Percentiles rank a stretch among this genome's conserved stretches.
phyloP scores from a whole-genome alignment of 306 rosid species.

The Abrus pulchellus region DNA sequence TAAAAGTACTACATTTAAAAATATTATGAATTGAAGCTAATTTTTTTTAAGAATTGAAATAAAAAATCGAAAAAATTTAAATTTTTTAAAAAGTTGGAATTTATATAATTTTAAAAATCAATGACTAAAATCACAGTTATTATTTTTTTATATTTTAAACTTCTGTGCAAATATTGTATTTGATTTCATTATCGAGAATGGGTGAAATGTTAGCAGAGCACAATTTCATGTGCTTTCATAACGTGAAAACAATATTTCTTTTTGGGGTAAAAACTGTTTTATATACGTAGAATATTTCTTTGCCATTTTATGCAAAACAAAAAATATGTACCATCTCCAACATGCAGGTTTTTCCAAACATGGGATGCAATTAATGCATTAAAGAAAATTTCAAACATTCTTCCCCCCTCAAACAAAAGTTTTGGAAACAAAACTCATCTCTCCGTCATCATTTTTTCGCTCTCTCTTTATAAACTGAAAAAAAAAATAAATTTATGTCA shows the following conservation, averaged over 20 bases:
- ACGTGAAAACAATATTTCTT: background rate
- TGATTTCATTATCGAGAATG: background rate
- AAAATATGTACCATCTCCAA: constrained; percentile 4
- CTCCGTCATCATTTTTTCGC: too few relatives aligned
- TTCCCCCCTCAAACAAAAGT: background rate
- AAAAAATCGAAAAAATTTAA: too few relatives aligned
- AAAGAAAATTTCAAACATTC: constrained; percentile 37
- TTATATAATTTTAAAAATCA: too few relatives aligned
- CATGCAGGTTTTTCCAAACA: constrained; percentile 27
- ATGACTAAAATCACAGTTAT: too few relatives aligned
- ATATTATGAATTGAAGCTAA: too few relatives aligned
- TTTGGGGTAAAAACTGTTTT: background rate
- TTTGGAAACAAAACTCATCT: too few relatives aligned
- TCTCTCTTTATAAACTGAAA: too few relatives aligned
- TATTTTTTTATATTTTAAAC: too few relatives aligned
- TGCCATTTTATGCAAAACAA: constrained; percentile 15
- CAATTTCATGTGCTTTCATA: background rate
- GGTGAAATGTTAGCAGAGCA: background rate
- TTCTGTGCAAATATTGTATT: background rate
- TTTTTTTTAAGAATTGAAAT: too few relatives aligned
- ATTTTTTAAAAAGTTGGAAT: too few relatives aligned
- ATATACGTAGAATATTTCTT: background rate
- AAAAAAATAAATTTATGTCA: background rate
- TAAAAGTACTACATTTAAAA: too few relatives aligned
- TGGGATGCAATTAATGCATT: background rate